Evolutionary conservation across 305 asterid genomes (phyloP), one percentile per base, ranked within the genome.

Genomic region (Lippia alba): DNA sequence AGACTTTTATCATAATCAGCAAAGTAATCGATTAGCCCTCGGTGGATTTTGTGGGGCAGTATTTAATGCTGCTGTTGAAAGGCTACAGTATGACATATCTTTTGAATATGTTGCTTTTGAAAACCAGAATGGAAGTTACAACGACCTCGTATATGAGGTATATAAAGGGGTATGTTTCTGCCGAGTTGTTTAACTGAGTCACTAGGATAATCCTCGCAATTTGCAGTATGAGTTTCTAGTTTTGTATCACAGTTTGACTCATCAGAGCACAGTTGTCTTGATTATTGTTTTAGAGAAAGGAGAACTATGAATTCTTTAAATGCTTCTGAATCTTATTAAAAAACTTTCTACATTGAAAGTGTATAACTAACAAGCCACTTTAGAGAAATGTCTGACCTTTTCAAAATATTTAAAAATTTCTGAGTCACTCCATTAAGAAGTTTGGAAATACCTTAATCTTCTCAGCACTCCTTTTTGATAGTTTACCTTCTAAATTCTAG

Each of bases 31-130:
- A 55, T 17, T 24, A 12, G 41, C 12, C 8, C 12, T 17, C 10
- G 15, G 19, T 20, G 84, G 84, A 58, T 70, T 60, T 61, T 80
- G 71, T 70, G 15, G 51, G 18, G 80, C 77, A 20, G 75, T 80
- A 12, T 80, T 80, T 61, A 8, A 6, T 0, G 67, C 77, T 17
- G 75, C 78, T 56, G 34, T 77, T 36, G 59, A 59, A 4, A 56
- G 77, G 69, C 66, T 71, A 16, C 32, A 53, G 0, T 61, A 59
- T 62, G 18, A 66, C 4, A 50, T 77, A 32, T 30, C 63, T 8
- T 59, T 55, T 12, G 84, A 70, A 12, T 77, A 54, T 44, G 15
- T 73, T 59, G 66, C 82, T 10, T 79, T 71, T 56, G 6, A 45
- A 51, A 32, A 44, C 9, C 16, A 64, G 3, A 8, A 63, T 19